Evolutionary conservation across 106 monocot genomes (phyloP).

Genomic region (Dendrobium nobile): DNA sequence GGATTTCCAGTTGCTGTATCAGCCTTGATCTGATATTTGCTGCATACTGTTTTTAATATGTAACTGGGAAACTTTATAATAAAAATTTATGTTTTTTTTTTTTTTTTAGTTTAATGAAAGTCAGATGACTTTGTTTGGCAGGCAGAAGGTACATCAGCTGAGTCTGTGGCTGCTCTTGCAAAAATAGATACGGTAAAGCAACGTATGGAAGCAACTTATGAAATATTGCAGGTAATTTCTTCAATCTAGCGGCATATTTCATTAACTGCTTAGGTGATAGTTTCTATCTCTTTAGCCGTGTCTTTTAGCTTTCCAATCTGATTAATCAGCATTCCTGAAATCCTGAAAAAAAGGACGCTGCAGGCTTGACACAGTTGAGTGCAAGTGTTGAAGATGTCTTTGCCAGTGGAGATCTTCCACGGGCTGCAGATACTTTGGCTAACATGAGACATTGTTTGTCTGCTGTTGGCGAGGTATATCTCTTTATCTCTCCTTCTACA

Average conservation of each 20-base stretch:
- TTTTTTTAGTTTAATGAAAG: neutral
- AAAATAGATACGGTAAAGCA: conserved; percentile 81
- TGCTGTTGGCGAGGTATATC: conserved; percentile 84
- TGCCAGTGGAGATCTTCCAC: conserved; percentile 97
- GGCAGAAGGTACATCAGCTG: conserved; percentile 86
- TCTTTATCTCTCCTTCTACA: neutral
- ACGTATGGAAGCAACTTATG: conserved; percentile 93
- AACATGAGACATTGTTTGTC: conserved; percentile 97
- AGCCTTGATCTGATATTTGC: too few relatives aligned
- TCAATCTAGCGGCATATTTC: neutral
- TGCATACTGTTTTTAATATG: too few relatives aligned
- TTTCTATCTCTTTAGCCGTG: neutral
- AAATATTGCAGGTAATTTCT: conserved; percentile 79
- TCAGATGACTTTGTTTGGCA: conserved; percentile 16
- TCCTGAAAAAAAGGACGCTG: conserved; percentile 65
- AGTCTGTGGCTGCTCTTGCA: conserved; percentile 80
- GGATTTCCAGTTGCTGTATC: too few relatives aligned
- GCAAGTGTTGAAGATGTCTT: conserved; percentile 97
- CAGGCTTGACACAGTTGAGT: conserved; percentile 90
- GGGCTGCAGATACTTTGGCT: conserved; percentile 92
- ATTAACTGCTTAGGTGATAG: neutral
- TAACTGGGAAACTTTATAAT: neutral
- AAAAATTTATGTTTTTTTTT: neutral
- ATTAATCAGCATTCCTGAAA: conserved; percentile 8
- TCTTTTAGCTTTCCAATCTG: neutral